Percentiles rank a stretch among this genome's conserved stretches.
phyloP scores from a whole-genome alignment of 495 filamentous ascomycete species.

The Rostrohypoxylon terebratum region DNA sequence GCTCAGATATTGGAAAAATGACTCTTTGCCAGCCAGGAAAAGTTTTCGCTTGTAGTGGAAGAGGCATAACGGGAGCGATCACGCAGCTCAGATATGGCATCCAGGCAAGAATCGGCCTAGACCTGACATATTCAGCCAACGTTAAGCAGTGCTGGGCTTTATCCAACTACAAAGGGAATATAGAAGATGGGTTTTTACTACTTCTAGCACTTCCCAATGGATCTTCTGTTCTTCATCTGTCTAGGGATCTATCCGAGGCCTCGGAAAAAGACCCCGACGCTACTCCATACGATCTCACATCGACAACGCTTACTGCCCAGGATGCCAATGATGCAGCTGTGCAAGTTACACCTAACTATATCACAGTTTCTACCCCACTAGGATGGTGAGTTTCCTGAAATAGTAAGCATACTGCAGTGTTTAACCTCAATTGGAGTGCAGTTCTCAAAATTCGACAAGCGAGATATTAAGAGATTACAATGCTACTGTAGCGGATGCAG shows the following conservation, averaged over 20 bases:
- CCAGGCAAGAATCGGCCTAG: constrained; percentile 71
- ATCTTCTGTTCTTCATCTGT: constrained; percentile 54
- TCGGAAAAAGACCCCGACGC: constrained; percentile 51
- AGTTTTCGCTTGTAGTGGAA: constrained; percentile 70
- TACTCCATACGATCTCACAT: constrained; percentile 61
- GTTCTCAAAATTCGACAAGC: constrained; percentile 42
- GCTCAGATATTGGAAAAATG: constrained; percentile 7
- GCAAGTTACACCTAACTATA: constrained; percentile 67
- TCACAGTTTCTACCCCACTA: constrained; percentile 51
- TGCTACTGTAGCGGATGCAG: constrained; percentile 51
- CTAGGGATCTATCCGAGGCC: constrained; percentile 53
- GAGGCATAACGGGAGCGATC: constrained; percentile 69
- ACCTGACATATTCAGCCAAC: constrained; percentile 59
- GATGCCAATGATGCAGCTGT: constrained; percentile 54
- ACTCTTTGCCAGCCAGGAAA: constrained; percentile 55
- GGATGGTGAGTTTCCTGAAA: constrained; percentile 46
- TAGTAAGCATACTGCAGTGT: constrained; percentile 19
- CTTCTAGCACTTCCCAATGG: constrained; percentile 65
- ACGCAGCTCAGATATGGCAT: constrained; percentile 78
- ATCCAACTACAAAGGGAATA: constrained; percentile 31
- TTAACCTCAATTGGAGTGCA: constrained; percentile 29
- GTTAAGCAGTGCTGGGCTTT: constrained; percentile 62
- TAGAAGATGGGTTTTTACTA: constrained; percentile 49
- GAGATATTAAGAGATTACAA: constrained; percentile 43
- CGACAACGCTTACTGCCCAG: constrained; percentile 66